Base-by-base conservation (phyloP, 257 asterid genomes). In the Ligustrum vulgare region DNA sequence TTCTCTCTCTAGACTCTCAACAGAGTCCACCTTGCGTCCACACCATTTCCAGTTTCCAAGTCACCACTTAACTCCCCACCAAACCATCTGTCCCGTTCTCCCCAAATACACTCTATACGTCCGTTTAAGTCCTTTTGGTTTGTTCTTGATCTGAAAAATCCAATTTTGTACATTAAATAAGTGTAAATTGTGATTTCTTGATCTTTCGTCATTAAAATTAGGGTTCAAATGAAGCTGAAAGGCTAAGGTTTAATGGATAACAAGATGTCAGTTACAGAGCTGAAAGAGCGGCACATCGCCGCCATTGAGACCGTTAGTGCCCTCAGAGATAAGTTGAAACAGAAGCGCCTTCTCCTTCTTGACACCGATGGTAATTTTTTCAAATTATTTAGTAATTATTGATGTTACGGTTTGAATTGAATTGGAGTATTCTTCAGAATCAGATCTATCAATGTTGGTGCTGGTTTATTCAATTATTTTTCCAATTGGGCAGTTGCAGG, bases 281-380 rank as follows among this genome's bases (percentile, higher is more conserved):
- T 95, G 77, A 93, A 90, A 80, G 97, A 95, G 88, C 94, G 98
- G 82, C 99, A 93, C 79, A 51, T 76, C 79, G 97, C 94, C 18
- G 98, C 99, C 39, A 85, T 91, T 9, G 97, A 90, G 68, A 86
- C 91, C 47, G 94, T 93, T 37, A 90, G 83, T 83, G 56, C 90
- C 33, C 97, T 95, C 80, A 79, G 92, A 62, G 97, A 95, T n/a
- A 81, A 80, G 34, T 81, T 95, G 70, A 91, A 70, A 86, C 94
- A 90, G 66, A 87, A 65, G 84, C 97, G 97, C 41, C 94, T 84
- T 20, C 91, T 82, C 65, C 95, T 95, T 69, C 97, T 91, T 10
- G 98, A 95, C 73, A 93, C 96, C 2, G 97, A 91, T 77, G 92
- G 99, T 93, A 69, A 3, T 71, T 67, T 18, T 78, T 82, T 16